phyloP scores from a whole-genome alignment of 2,329 filamentous ascomycete species.

The Verticillium tricorpus region DNA sequence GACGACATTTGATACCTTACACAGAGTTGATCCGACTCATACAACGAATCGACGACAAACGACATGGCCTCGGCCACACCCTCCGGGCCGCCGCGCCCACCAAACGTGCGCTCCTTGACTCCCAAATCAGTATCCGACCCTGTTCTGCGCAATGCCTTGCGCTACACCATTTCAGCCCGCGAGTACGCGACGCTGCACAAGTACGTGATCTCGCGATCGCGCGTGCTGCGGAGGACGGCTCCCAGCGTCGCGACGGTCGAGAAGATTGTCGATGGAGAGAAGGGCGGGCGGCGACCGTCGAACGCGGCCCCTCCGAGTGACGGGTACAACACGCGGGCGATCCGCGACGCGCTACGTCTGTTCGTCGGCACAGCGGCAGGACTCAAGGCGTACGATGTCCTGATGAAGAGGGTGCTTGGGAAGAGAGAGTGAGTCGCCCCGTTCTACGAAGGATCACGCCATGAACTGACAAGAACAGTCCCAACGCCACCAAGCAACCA shows the following conservation, averaged over 20 bases:
- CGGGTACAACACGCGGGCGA: slow-evolving; percentile 65
- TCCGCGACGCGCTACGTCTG: slow-evolving; percentile 66
- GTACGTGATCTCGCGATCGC: slow-evolving; percentile 72
- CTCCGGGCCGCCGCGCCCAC: neutral
- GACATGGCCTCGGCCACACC: neutral
- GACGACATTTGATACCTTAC: neutral
- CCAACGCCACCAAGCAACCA: slow-evolving; percentile 39
- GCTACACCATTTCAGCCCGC: slow-evolving; percentile 78
- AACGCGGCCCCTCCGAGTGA: slow-evolving; percentile 32
- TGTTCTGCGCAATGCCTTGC: slow-evolving; percentile 77
- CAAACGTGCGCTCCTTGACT: slow-evolving; percentile 6
- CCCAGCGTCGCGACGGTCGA: slow-evolving; percentile 53
- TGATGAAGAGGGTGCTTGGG: slow-evolving; percentile 43
- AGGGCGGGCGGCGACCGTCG: slow-evolving; percentile 4
- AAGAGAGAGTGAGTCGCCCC: slow-evolving; percentile 37
- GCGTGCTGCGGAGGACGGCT: slow-evolving; percentile 47
- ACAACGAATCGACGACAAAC: neutral
- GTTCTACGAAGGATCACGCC: neutral
- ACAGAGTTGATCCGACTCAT: neutral
- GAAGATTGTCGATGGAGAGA: slow-evolving; percentile 31
- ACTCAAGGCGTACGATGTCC: slow-evolving; percentile 57
- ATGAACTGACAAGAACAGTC: slow-evolving; percentile 13
- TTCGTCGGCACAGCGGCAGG: slow-evolving; percentile 60
- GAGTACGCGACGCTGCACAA: slow-evolving; percentile 84
- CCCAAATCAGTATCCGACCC: slow-evolving; percentile 46